Evolutionary conservation across 371 early-diverging fungal genomes (phyloP).

Genomic region (Mucor piriformis): DNA sequence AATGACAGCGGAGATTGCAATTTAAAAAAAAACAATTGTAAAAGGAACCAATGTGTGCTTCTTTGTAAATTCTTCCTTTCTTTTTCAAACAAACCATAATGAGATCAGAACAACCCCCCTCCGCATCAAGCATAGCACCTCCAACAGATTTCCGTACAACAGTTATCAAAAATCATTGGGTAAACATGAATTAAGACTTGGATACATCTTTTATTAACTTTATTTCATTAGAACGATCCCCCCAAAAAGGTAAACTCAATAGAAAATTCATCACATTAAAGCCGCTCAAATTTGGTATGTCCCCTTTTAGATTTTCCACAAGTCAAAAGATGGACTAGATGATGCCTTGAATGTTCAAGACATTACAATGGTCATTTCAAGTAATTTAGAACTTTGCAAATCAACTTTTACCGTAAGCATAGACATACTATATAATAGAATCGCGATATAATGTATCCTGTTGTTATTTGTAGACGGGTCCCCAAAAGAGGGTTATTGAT

Average conservation of each 20-base stretch:
- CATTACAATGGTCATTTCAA: slow-evolving; percentile 6
- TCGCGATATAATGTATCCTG: background rate
- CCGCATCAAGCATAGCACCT: background rate
- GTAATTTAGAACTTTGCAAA: slow-evolving; percentile 15
- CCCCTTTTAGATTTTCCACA: slow-evolving; percentile 14
- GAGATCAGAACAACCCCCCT: slow-evolving; percentile 54
- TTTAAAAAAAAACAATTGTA: no score
- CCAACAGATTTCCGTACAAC: slow-evolving; percentile 47
- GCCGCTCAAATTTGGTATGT: slow-evolving; percentile 5
- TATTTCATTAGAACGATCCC: slow-evolving; percentile 44
- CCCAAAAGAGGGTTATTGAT: slow-evolving; percentile 60
- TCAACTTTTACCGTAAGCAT: slow-evolving; percentile 16
- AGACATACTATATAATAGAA: background rate
- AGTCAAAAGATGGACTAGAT: slow-evolving; percentile 8
- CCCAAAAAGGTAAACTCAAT: slow-evolving; percentile 38
- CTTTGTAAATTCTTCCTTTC: no score
- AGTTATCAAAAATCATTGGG: slow-evolving; percentile 51
- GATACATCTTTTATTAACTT: background rate
- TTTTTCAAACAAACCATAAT: slow-evolving; percentile 23
- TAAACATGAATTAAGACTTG: slow-evolving; percentile 1
- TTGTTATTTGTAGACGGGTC: slow-evolving; percentile 32
- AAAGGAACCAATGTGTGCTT: no score
- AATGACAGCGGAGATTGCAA: no score
- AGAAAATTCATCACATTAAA: background rate
- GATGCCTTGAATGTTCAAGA: slow-evolving; percentile 8